Conservation (phyloP, 257 asterid genomes). For the Thymus mandschuricus region DNA sequence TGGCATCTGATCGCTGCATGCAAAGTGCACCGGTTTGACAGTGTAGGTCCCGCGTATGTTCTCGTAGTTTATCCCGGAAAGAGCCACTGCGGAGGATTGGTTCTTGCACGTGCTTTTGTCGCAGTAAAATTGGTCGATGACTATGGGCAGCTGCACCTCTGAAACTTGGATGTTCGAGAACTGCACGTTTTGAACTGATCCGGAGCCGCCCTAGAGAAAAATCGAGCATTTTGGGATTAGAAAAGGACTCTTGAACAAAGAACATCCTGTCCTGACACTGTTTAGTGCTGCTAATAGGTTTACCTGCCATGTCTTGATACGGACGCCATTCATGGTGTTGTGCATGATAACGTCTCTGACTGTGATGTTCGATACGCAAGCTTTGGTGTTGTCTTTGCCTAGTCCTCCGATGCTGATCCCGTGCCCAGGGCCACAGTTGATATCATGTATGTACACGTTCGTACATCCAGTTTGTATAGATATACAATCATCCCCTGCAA, state of each 20-base stretch:
- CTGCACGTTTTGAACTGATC: conserved; percentile 67
- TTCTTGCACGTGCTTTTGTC: conserved; percentile 74
- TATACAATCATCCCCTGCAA: conserved; percentile 91
- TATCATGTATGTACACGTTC: conserved; percentile 63
- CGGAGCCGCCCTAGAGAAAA: conserved; percentile 79
- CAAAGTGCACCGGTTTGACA: conserved; percentile 83
- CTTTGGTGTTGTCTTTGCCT: conserved; percentile 85
- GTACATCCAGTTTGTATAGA: conserved; percentile 93
- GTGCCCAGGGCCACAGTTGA: conserved; percentile 94
- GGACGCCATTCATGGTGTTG: conserved; percentile 82
- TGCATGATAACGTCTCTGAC: conserved; percentile 67
- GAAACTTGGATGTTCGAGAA: conserved; percentile 81
- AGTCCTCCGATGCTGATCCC: conserved; percentile 97
- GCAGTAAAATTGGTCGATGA: conserved; percentile 95
- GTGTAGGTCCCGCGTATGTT: conserved; percentile 87
- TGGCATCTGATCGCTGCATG: conserved; percentile 83
- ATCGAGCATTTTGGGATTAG: background rate
- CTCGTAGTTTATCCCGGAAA: conserved; percentile 75
- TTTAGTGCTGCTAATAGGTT: background rate
- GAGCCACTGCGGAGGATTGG: conserved; percentile 80
- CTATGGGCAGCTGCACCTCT: conserved; percentile 80
- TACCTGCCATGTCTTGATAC: conserved; percentile 97
- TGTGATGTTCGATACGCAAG: conserved; percentile 89
- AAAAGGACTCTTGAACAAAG: background rate
- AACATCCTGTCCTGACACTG: background rate